Percentiles rank a stretch among this genome's conserved stretches.
Conservation (phyloP, 2,329 filamentous ascomycete species). For the Penicillium olsonii region DNA sequence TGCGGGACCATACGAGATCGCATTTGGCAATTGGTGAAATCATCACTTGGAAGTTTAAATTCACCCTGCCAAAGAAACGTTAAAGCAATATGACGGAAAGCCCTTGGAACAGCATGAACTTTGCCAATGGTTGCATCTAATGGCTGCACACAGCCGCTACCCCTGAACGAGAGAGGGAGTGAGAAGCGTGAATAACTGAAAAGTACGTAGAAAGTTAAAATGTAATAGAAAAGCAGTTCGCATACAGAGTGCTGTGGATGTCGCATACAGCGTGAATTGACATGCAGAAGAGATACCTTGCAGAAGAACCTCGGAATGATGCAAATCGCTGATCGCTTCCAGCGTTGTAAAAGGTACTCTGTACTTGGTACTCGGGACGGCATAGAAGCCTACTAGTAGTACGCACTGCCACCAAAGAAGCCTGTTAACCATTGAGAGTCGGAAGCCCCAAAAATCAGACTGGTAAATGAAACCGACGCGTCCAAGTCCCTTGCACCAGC, state of each 20-base stretch:
- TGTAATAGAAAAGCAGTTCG: background rate
- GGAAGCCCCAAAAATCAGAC: too few relatives aligned
- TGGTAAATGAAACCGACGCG: too few relatives aligned
- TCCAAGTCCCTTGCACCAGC: too few relatives aligned
- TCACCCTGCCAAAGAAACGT: background rate
- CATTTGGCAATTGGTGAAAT: background rate
- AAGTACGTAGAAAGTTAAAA: background rate
- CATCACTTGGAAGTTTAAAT: background rate
- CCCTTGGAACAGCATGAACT: background rate
- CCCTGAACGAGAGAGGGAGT: background rate
- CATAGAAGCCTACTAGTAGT: background rate
- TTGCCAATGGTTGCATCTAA: background rate
- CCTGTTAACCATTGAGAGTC: background rate
- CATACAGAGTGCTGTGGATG: background rate
- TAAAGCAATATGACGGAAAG: background rate
- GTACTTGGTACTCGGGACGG: too few relatives aligned
- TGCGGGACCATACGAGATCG: background rate
- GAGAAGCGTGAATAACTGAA: background rate
- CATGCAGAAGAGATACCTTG: background rate
- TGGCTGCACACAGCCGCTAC: background rate
- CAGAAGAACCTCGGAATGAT: background rate
- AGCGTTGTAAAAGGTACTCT: constrained; percentile 11
- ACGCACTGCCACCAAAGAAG: background rate
- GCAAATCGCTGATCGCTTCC: background rate
- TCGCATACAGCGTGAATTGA: background rate